Base-by-base conservation (phyloP, 2,329 filamentous ascomycete genomes). In the Calonectria pseudoturangicola region DNA sequence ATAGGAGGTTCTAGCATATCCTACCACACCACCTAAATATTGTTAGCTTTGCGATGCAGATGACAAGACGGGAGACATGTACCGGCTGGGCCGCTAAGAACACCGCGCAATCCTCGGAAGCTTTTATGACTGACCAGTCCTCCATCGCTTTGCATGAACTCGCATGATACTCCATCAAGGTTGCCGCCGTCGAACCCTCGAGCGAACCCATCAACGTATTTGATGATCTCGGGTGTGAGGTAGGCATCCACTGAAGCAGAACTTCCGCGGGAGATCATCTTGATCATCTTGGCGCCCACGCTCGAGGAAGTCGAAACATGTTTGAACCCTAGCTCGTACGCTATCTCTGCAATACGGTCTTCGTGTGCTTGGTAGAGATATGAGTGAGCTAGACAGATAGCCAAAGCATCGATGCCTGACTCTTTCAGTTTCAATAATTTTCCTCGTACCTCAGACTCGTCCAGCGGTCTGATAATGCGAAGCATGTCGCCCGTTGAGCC, bases 361-460 rank as follows among this genome's bases (percentile, higher is more conserved):
- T 86, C 85, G 76, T 95, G 93, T 18, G 89, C 87, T 1, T 92
- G 92, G 58, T 81, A 85, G 15, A 82, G 80, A 79, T 95, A 95
- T 8, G 92, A 92, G 79, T 95, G 93, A 85, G 94, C 92, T 71
- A 95, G 85, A 75, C 91, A 93, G 10, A 95, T 90, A 9, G 85
- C 85, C 12, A 86, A 66, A 21, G 81, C 83, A 2, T 78, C 75
- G 76, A 93, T 88, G 0, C 93, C 93, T 6, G 89, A 84, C 62
- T 91, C 88, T 74, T 90, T 92, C 0, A 95, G 86, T 1, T 86
- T 83, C 76, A 92, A 86, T 16, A 95, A 82, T 74, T 92, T 89
- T 13, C 84, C 76, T 71, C 87, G 82, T 67, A 92, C 89, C 27
- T 86, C 84, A 0, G 85, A 83, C 62, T 90, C 85, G 39, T 90